Evolutionary conservation across 257 asterid genomes (phyloP).

Genomic region (Ligustrum vulgare): DNA sequence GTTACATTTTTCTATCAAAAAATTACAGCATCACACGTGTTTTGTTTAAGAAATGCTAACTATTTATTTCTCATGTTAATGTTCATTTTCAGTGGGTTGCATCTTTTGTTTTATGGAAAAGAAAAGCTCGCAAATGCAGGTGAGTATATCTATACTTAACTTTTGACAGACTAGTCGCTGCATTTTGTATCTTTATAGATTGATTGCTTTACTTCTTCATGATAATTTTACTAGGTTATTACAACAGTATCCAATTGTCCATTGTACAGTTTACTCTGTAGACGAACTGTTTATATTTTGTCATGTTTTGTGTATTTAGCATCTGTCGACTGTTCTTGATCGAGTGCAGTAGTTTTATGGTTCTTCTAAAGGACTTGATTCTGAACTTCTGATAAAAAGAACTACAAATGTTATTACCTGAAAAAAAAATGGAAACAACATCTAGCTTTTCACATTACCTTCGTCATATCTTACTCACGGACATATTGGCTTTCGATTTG

Average conservation of each 20-base stretch:
- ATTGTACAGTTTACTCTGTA: not conserved
- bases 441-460: not conserved
- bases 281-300: not conserved
- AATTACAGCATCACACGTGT: not conserved
- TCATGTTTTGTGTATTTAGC: not conserved
- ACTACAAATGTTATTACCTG: not conserved
- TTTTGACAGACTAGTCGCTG: not conserved
- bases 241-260: too few species aligned
- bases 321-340: not conserved
- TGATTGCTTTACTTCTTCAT: not conserved
- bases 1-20: not conserved
- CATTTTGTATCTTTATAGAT: not conserved
- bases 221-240: not conserved
- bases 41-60: constrained; percentile 33
- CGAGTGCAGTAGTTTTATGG: not conserved
- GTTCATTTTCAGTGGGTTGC: constrained; percentile 65
- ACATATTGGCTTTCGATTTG: not conserved
- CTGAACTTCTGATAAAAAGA: not conserved
- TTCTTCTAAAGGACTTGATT: not conserved
- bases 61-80: constrained; percentile 11
- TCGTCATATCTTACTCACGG: not conserved
- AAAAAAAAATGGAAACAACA: not conserved
- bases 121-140: constrained; percentile 72
- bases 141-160: constrained; percentile 39
- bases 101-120: constrained; percentile 72